Base-by-base conservation (phyloP, 2,329 filamentous ascomycete genomes). In the Venturia effusa region DNA sequence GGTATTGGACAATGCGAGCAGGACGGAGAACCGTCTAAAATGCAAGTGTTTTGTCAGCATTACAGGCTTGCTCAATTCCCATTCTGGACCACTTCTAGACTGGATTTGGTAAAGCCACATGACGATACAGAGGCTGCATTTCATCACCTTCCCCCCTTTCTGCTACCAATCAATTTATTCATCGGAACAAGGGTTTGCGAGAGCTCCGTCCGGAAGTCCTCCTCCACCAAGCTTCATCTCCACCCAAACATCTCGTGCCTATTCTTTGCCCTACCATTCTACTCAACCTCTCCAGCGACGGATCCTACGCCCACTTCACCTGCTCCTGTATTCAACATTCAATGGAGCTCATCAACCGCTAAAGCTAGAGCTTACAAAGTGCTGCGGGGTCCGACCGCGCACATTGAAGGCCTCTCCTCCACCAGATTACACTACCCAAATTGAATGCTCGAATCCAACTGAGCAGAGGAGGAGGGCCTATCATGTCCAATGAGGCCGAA, bases 271-370 rank as follows among this genome's bases (percentile, higher is more conserved):
- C 51, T 19, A n/a, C 51, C 15, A 6, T 2, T 19, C 51, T 10
- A 10, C 51, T 8, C 34, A 61, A 41, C 34, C 1, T 27, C 32
- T 60, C 30, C 57, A 39, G 32, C 59, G 27, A 41, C 11, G 4
- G 8, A 3, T 27, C 22, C 45, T 27, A 51, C 45, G 15, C 51
- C 34, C 30, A 13, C 51, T 19, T 57, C 51, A 37, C 6, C 30
- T 15, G 30, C 27, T 34, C 27, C 51, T 11, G 13, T 13, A 57
- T 57, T 57, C 30, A 57, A 57, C 30, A 57, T 34, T 75, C 73
- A 73, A 76, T 76, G 75, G 75, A 75, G 73, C 70, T 69, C 68
- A 68, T 73, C 71, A 74, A 74, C 68, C 71, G 74, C 70, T 76
- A 76, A 72, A 70, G 68, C 71, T 71, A 69, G 72, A 73, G 43